Base-by-base conservation (phyloP, 768 basidiomycete genomes). In the Termitomyces sp. region DNA sequence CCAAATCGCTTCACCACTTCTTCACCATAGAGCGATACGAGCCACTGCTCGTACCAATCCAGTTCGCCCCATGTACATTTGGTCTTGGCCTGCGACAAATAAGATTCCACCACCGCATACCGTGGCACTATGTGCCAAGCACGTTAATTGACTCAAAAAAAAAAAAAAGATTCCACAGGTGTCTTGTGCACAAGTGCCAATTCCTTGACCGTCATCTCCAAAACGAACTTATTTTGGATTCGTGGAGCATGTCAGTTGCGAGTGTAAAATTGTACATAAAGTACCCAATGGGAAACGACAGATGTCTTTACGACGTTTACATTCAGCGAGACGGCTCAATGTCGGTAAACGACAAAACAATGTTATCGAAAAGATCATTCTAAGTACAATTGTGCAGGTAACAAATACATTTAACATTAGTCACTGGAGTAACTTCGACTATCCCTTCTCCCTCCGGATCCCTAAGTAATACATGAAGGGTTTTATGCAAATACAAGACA, bases 21-120 rank as follows among this genome's bases (percentile, higher is more conserved):
- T 43, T 74, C 71, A 3, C 76, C 76, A 65, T 77, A 77, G 39
- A 74, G 62, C 26, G 70, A 67, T 32, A 74, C 58, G n/a, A 76
- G 62, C 76, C 76, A 78, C 43, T 63, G 60, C 13, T 71, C 62
- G 53, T 76, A 74, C 62, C 68, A 71, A 33, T 65, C 65, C 62
- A 69, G 52, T 1, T 44, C 18, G 3, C 33, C 24, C 64, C 60
- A 61, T 50, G 34, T 50, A 8, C 22, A 36, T 9, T 43, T 46
- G 16, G 45, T 50, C 13, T 48, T 46, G 33, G 56, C 52, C 42
- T 33, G 39, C 16, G 51, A 42, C 27, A 58, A 26, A 30, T 39
- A 58, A n/a, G 30, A 46, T 24, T 45, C 58, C 43, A 36, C 36
- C 40, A 40, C 27, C n/a, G n/a, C n/a, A n/a, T n/a, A n/a, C n/a